Percentiles rank a stretch among this genome's conserved stretches.
Conservation (phyloP, 2,329 filamentous ascomycete genomes). For the Cadophora gregata region DNA sequence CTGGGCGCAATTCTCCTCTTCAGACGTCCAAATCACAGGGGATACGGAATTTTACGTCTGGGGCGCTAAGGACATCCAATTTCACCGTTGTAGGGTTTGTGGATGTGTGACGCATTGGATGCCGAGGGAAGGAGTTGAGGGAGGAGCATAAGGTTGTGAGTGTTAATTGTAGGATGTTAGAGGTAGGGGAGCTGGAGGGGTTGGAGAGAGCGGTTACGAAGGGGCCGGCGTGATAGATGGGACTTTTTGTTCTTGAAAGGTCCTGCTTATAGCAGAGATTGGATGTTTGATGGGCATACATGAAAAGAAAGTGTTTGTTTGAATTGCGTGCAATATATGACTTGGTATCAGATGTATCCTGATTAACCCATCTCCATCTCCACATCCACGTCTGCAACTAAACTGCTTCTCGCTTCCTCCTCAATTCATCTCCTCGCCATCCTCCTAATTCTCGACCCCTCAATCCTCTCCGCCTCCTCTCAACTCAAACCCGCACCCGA, state of each 20-base stretch:
- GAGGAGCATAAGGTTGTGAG: constrained; percentile 5
- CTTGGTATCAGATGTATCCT: too few species aligned
- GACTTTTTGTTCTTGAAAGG: too few species aligned
- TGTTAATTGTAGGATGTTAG: constrained; percentile 20
- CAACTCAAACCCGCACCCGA: background rate
- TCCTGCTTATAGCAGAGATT: too few species aligned
- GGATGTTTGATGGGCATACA: too few species aligned
- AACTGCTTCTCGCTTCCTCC: background rate
- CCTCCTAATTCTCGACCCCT: background rate
- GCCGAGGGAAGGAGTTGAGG: constrained; percentile 10
- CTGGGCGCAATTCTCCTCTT: constrained; percentile 10
- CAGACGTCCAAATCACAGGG: constrained; percentile 9
- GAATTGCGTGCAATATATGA: too few species aligned
- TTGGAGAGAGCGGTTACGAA: background rate
- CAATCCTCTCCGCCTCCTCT: background rate
- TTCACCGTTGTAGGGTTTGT: constrained; percentile 18
- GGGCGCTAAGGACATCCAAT: constrained; percentile 18
- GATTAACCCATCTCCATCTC: background rate
- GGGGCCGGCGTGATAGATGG: background rate
- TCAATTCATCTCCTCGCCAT: background rate
- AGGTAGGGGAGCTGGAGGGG: constrained; percentile 7
- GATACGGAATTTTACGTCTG: constrained; percentile 17
- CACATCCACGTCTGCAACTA: background rate
- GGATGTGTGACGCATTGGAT: constrained; percentile 20
- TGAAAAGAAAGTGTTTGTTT: too few species aligned